Evolutionary conservation across 1,139 yeast genomes (phyloP), one percentile per base, ranked within the genome.

Genomic region (Magnusiomyces paraingens): DNA sequence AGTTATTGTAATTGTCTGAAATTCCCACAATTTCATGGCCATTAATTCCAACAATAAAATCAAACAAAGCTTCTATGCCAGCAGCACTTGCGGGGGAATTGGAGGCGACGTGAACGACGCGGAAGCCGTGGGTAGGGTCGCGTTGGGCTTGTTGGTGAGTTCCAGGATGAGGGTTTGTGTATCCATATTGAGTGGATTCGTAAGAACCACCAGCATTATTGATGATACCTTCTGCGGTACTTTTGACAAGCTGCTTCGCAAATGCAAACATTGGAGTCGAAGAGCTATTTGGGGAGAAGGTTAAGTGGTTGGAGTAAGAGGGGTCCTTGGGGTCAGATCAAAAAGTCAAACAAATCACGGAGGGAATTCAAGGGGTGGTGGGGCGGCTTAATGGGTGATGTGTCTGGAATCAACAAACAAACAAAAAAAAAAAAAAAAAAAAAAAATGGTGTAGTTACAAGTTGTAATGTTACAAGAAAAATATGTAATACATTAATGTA

Each of bases 1-100:
- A 12, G n/a, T 18, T n/a, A 8, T 14, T n/a, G 21, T 44, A 15
- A 21, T 20, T 15, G 3, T 14, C 36, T 14, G 38, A 14, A 4
- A 17, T 49, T 11, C 53, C 55, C 1, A 54, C 54, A 43, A 69
- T 73, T 50, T 86, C 87, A 59, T 81, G 84, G 51, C 87, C 89
- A 63, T 91, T 87, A 57, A 91, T 74, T 1, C 86, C 84, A 32
- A 90, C 78, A 49, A 93, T 81, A 66, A 77, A 91, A 67, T 93
- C 98, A 65, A 91, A 93, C 82, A 89, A 84, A 11, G 95, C 78
- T 68, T 89, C 95, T 26, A 93, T 67, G 3, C 84, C 86, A 36
- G 74, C 70, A 38, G 70, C 74, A 12, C 70, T 65, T 6, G 75
- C 79, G 14, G 68, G 59, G 0, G 83, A 75, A 52, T 66, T 70